These are phyloP conservation scores for Talaromyces rugulosus DNA, from an alignment of 2,329 filamentous ascomycete genomes.

Conservation along the genomic window DNA sequence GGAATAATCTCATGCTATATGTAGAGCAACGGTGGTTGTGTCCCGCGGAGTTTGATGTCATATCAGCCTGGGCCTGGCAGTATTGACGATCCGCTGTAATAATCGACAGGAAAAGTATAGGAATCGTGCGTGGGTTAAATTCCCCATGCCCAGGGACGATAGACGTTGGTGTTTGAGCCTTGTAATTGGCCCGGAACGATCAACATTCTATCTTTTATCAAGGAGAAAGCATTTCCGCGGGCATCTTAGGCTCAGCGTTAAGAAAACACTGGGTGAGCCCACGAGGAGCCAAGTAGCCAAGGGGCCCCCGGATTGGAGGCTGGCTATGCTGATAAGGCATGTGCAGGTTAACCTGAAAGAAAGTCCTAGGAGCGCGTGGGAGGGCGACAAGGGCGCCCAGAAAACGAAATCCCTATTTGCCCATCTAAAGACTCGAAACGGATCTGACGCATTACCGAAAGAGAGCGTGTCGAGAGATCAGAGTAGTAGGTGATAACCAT, in stretches of 20 bases:
- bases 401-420: background rate
- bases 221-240: background rate
- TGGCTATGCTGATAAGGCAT: background rate
- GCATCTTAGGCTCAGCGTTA: background rate
- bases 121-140: background rate
- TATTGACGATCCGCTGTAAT: background rate
- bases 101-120: background rate
- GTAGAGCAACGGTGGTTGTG: background rate
- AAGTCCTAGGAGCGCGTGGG: background rate
- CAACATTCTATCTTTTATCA: background rate
- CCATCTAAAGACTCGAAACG: background rate
- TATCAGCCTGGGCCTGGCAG: background rate
- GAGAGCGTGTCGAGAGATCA: background rate
- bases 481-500: slow-evolving; percentile 8
- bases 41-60: background rate
- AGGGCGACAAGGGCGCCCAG: background rate
- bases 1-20: background rate
- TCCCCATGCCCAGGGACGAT: background rate
- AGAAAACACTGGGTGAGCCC: background rate
- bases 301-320: background rate
- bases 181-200: background rate
- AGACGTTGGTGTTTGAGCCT: background rate
- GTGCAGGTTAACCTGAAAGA: background rate
- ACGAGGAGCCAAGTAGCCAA: background rate
- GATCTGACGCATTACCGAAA: background rate